These are phyloP conservation scores for Tylopilus subfusipes DNA, from an alignment of 768 basidiomycete genomes.

Conservation along the genomic window DNA sequence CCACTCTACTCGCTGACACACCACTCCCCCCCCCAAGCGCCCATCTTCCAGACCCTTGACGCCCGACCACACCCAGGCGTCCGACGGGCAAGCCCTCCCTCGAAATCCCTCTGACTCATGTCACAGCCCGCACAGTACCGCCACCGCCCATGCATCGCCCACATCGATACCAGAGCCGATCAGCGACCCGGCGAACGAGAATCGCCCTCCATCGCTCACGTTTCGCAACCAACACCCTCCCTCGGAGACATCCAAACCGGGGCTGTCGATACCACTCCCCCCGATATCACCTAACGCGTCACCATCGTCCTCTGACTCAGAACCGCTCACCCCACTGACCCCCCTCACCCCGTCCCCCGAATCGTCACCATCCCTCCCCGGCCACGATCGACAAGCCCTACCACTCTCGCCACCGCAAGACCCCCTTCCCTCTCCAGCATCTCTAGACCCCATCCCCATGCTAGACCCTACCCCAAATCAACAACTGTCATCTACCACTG, in stretches of 20 bases:
- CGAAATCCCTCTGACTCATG: background rate
- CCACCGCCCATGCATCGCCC: constrained; percentile 2
- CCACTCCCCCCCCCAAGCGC: constrained; percentile 14
- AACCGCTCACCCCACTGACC: constrained; percentile 19
- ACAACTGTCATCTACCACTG: background rate
- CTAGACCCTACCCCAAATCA: background rate
- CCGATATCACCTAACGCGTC: background rate
- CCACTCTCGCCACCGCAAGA: constrained; percentile 5
- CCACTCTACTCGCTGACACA: background rate
- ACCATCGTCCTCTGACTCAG: background rate
- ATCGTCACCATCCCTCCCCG: constrained; percentile 22
- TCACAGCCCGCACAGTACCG: constrained; percentile 1
- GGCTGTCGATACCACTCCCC: constrained; percentile 1
- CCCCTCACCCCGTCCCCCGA: constrained; percentile 23
- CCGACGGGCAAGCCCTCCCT: constrained; percentile 2
- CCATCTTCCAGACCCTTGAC: constrained; percentile 8
- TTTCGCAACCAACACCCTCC: background rate
- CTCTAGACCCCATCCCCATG: constrained; percentile 4
- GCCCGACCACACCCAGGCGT: background rate
- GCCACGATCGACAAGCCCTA: constrained; percentile 23
- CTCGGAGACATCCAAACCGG: background rate
- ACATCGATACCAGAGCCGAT: constrained; percentile 2
- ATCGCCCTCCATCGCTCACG: background rate
- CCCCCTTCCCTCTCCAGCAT: constrained; percentile 4
- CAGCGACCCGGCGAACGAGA: background rate